Conservation (phyloP, 768 basidiomycete genomes). For the Phanerodontia chrysosporium region DNA sequence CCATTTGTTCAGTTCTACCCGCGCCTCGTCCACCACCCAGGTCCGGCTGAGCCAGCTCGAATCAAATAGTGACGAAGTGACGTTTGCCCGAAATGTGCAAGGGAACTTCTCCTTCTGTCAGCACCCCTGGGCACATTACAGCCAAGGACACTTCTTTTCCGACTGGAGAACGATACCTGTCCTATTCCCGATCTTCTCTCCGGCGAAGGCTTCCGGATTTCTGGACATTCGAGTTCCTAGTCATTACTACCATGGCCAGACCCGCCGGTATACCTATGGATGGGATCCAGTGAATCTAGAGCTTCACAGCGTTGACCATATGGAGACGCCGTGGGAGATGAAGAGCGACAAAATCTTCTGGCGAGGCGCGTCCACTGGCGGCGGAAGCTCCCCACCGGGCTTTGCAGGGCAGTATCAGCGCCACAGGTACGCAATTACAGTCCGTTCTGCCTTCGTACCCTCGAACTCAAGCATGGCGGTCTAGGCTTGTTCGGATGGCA, state of each 20-base stretch:
- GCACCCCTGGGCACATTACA: constrained; percentile 77
- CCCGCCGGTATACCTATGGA: constrained; percentile 80
- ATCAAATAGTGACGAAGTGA: constrained; percentile 47
- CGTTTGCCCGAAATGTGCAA: constrained; percentile 60
- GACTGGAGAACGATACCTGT: constrained; percentile 89
- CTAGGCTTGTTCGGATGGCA: constrained; percentile 73
- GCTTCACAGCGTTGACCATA: constrained; percentile 72
- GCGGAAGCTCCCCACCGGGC: constrained; percentile 82
- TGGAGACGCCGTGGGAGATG: constrained; percentile 85
- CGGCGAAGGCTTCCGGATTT: constrained; percentile 82
- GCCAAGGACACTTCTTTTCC: constrained; percentile 95
- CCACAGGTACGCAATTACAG: constrained; percentile 52
- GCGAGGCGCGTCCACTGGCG: constrained; percentile 95
- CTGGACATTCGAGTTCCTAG: constrained; percentile 91
- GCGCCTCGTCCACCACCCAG: constrained; percentile 38
- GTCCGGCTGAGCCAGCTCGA: constrained; percentile 25
- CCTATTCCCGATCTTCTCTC: constrained; percentile 92
- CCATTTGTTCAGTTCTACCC: constrained; percentile 75
- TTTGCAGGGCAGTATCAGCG: constrained; percentile 82
- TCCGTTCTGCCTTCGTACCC: not conserved
- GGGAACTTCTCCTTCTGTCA: constrained; percentile 73
- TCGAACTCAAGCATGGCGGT: constrained; percentile 6
- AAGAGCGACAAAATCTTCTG: constrained; percentile 90
- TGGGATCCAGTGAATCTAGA: constrained; percentile 79
- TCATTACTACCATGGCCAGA: constrained; percentile 91